Evolutionary conservation across 352 stramenopile genomes (phyloP).

Genomic region (Peronospora belbahrii): DNA sequence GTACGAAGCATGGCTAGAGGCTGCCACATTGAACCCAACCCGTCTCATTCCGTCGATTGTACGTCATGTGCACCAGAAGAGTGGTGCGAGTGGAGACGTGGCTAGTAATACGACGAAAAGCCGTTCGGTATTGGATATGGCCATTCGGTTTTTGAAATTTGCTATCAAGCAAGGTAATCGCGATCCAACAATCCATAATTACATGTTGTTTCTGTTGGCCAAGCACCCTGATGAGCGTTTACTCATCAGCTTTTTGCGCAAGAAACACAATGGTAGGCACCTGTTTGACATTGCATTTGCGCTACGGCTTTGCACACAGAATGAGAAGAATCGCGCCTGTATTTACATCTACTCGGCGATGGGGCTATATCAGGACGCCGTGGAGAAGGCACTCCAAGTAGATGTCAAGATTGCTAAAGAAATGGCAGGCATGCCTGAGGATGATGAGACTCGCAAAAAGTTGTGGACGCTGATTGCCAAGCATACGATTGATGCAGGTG

Average conservation of each 20-base stretch:
- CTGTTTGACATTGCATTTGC: slow-evolving; percentile 90
- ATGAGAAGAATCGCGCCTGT: slow-evolving; percentile 88
- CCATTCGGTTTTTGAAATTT: slow-evolving; percentile 90
- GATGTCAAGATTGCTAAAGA: slow-evolving; percentile 91
- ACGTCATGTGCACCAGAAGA: slow-evolving; percentile 82
- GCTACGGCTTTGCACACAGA: slow-evolving; percentile 86
- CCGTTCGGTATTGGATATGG: slow-evolving; percentile 78
- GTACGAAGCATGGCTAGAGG: slow-evolving; percentile 88
- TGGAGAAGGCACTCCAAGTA: slow-evolving; percentile 86
- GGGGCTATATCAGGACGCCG: slow-evolving; percentile 88
- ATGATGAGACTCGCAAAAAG: slow-evolving; percentile 87
- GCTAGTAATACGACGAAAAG: slow-evolving; percentile 35
- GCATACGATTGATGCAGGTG: slow-evolving; percentile 86
- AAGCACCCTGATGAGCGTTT: slow-evolving; percentile 84
- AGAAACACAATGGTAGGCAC: slow-evolving; percentile 81
- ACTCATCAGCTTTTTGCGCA: slow-evolving; percentile 87
- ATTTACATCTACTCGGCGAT: slow-evolving; percentile 94
- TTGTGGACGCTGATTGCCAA: slow-evolving; percentile 91
- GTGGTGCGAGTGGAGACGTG: slow-evolving; percentile 7
- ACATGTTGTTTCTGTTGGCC: slow-evolving; percentile 86
- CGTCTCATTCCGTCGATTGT: slow-evolving; percentile 90
- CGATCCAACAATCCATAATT: slow-evolving; percentile 90
- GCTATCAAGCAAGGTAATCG: slow-evolving; percentile 88
- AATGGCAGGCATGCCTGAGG: slow-evolving; percentile 86
- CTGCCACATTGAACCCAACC: slow-evolving; percentile 84